Evolutionary conservation across 257 asterid species (phyloP), one percentile per base, ranked within the genome.

Genomic region (Paulownia fortunei): DNA sequence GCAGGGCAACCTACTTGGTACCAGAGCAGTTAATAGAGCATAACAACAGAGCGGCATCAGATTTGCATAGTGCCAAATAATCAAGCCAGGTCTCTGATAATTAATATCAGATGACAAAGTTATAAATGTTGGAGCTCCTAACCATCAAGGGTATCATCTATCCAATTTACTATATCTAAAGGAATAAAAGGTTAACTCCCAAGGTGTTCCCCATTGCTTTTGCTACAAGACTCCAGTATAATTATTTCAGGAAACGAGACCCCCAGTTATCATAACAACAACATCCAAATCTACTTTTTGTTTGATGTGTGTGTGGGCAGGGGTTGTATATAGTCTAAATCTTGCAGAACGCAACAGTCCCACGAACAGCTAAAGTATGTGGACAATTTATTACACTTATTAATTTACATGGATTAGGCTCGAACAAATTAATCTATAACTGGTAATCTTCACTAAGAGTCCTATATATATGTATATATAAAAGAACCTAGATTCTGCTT

Each of bases 1-100:
- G 99, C 30, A 95, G 84, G 47, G 94, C 89, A 74, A 93, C 92
- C 99, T 95, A 84, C 60, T 62, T 66, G 80, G 75, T 16, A 44
- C 66, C 23, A 79, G 60, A 56, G 67, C 26, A 24, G 63, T 79
- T 52, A 81, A 36, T 70, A 42, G 24, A 46, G 52, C 47, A 56
- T 51, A 59, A 73, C 19, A 76, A 58, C 10, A 55, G n/a, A 37
- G 36, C 27, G 36, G 13, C 23, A 27, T 42, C 18, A 15, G 52
- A 56, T 2, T 39, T 62, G 76, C 39, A 61, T 34, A n/a, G 39
- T 5, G 15, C 47, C 74, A 72, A 56, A 6, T 34, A 46, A 9
- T 18, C 8, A 13, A 32, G 2, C 36, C 34, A 13, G n/a, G 26
- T 68, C 44, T 64, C 51, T 9, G 23, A 39, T 3, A 68, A 56